These are phyloP conservation scores for Spergularia azorica DNA, from an alignment of 179 eudicot species.

Conservation along the genomic window DNA sequence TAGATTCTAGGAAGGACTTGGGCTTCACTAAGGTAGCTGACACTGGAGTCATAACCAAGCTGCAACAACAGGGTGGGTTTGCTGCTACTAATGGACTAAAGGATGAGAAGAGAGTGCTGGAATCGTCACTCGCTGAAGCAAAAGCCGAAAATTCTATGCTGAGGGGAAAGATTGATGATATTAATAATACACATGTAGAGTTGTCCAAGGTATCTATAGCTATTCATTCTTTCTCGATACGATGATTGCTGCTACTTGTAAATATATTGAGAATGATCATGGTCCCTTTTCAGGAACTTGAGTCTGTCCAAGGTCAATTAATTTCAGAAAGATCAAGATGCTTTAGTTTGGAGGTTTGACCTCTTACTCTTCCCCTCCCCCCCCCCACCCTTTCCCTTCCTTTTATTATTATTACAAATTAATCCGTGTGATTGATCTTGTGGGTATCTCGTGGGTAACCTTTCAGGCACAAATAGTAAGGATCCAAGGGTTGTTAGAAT, in stretches of 20 bases:
- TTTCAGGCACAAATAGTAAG: slow-evolving; percentile 88
- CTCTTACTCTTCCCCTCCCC: not conserved
- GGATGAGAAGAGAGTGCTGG: slow-evolving; percentile 60
- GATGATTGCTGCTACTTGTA: slow-evolving; percentile 4
- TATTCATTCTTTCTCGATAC: not conserved
- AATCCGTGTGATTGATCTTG: not conserved
- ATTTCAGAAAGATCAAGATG: slow-evolving; percentile 92
- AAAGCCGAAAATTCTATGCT: slow-evolving; percentile 59
- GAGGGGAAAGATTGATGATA: slow-evolving; percentile 71
- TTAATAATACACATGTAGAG: slow-evolving; percentile 60
- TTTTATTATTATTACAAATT: not conserved
- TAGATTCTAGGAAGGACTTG: slow-evolving; percentile 47
- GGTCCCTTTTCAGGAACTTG: slow-evolving; percentile 66
- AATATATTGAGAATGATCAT: slow-evolving; percentile 10
- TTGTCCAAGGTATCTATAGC: slow-evolving; percentile 64
- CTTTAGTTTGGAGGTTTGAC: slow-evolving; percentile 78
- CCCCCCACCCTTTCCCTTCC: not conserved
- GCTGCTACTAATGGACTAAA: slow-evolving; percentile 33
- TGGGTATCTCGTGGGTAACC: slow-evolving; percentile 18
- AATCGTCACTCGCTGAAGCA: slow-evolving; percentile 57
- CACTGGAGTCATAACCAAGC: slow-evolving; percentile 28
- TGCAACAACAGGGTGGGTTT: slow-evolving; percentile 33
- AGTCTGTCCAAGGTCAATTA: slow-evolving; percentile 85
- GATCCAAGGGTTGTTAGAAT: slow-evolving; percentile 59
- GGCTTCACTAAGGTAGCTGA: slow-evolving; percentile 37